Base-by-base conservation (phyloP, 805 yeast species). In the Candida methanosorbosa region DNA sequence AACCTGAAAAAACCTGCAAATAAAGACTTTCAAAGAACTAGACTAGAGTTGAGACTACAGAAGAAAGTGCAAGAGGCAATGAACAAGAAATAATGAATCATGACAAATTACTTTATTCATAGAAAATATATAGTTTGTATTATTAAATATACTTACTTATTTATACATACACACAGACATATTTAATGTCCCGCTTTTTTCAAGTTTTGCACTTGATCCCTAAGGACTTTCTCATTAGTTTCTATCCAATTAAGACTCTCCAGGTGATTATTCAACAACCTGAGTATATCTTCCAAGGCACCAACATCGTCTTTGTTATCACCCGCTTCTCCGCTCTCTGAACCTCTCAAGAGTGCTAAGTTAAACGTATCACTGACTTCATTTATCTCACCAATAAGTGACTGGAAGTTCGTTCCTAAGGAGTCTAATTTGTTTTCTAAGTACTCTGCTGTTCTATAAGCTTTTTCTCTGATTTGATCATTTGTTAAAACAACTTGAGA, bases 171-270 rank as follows among this genome's bases (percentile, higher is more conserved):
- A 18, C 13, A 16, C 17, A 16, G 5, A 11, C 8, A 14, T 9
- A 21, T 21, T 21, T 8, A 21, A 21, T 9, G 23, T 8, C 11
- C 11, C 23, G 23, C 14, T 17, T 41, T 47, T 29, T 48, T 54
- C 26, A 66, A 41, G 34, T 55, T 52, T 25, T 68, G 72, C 39
- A 92, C 56, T 56, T 84, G 81, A 25, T 72, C 70, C 52, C 81
- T 84, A 46, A 92, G 66, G 18, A 64, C 63, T 15, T 68, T 68
- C 34, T 94, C 85, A 42, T 78, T 74, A 41, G 69, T 70, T 51
- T 92, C 95, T 37, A 92, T 73, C 68, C 88, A 87, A 53, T 79
- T 86, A 59, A 92, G 69, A 42, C 94, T 85, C 41, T 88, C 92
- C 57, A 92, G 64, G 56, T 92, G 97, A 30, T 85, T 75, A 53